Percentiles rank a stretch among this genome's conserved stretches.
Conservation (phyloP, 78 protist species). For the Tieghemostelium lacteum region DNA sequence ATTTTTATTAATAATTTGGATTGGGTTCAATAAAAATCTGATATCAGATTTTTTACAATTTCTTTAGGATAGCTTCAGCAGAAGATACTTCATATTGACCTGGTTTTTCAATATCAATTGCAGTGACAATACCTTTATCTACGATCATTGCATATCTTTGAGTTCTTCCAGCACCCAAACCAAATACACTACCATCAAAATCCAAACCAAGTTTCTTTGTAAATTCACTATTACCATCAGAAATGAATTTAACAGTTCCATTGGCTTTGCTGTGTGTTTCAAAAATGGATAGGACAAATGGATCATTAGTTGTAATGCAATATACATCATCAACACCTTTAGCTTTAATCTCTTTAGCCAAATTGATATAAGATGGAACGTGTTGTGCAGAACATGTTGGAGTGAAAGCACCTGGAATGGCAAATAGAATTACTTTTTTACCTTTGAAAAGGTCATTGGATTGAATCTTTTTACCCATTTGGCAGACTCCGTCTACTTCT, state of each 20-base stretch:
- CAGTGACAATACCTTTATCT: constrained; percentile 38
- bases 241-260: not conserved
- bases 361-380: constrained; percentile 32
- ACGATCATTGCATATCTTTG: constrained; percentile 43
- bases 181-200: constrained; percentile 21
- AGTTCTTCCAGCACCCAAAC: constrained; percentile 26
- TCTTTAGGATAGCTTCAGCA: constrained; percentile 32
- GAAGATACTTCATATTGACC: constrained; percentile 35
- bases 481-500: constrained; percentile 60
- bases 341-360: constrained; percentile 1
- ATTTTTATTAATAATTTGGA: no score
- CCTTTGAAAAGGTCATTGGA: constrained; percentile 16
- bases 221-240: constrained; percentile 64
- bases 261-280: constrained; percentile 25
- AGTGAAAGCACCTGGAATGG: constrained; percentile 65
- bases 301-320: constrained; percentile 29
- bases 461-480: constrained; percentile 7
- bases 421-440: constrained; percentile 47
- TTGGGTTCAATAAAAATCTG: no score
- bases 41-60: no score
- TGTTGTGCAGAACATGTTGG: constrained; percentile 52
- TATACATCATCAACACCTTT: constrained; percentile 32
- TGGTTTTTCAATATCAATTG: constrained; percentile 9
- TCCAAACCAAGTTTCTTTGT: constrained; percentile 35
- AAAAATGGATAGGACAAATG: constrained; percentile 46